phyloP scores from a whole-genome alignment of 1,284 basidiomycete species.

The Hemileia vastatrix region DNA sequence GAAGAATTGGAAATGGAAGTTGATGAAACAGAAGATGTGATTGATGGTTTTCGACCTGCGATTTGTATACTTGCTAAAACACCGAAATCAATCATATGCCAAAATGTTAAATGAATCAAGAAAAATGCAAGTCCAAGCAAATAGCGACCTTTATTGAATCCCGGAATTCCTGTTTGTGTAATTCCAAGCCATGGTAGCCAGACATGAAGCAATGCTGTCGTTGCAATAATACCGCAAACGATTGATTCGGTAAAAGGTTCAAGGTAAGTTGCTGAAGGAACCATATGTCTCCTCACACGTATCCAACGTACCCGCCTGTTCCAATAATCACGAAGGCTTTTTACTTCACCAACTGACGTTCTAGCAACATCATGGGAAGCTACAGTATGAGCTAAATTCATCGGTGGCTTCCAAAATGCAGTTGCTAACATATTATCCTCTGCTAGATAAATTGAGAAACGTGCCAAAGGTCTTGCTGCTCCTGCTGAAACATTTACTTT shows the following conservation, averaged over 20 bases:
- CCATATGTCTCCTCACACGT: conserved; percentile 84
- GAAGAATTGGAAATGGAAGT: conserved; percentile 18
- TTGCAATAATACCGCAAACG: conserved; percentile 59
- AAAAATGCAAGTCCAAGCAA: conserved; percentile 28
- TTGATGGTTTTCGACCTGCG: no score
- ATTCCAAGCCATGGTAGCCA: conserved; percentile 49
- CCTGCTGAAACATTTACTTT: no score
- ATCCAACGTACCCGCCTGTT: conserved; percentile 84
- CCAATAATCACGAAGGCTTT: conserved; percentile 66
- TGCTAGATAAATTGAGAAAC: conserved; percentile 74
- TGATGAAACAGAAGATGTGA: no score
- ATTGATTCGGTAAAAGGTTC: conserved; percentile 84
- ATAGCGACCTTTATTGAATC: no score
- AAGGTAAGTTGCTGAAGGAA: conserved; percentile 64
- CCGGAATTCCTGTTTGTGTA: no score
- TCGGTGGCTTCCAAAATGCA: conserved; percentile 77
- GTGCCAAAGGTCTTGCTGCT: conserved; percentile 61
- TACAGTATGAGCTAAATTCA: no score
- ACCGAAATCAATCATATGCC: conserved; percentile 32
- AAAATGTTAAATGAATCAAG: conserved; percentile 28
- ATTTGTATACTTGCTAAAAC: no score
- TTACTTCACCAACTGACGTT: conserved; percentile 80
- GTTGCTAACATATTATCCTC: conserved; percentile 92
- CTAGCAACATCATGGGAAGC: conserved; percentile 81
- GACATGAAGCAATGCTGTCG: conserved; percentile 54